Evolutionary conservation across 1,284 basidiomycete species (phyloP), one percentile per base, ranked within the genome.

Genomic region (Volvariella surrecta): DNA sequence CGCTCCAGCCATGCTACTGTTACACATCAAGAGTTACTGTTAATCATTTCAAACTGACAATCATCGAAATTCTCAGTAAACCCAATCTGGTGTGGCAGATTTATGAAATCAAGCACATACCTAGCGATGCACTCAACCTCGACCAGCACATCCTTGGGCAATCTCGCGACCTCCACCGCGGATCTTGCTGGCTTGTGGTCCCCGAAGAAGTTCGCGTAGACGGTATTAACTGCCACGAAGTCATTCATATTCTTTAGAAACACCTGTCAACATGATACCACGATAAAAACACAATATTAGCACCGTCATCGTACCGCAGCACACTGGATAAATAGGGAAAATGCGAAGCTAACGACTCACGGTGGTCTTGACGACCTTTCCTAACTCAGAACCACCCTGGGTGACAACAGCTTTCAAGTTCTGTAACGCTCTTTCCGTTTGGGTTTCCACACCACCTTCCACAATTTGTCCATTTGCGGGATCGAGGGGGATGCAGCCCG

Each of bases 201-300:
- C n/a, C 86, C 89, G 60, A 94, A 95, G 64, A 86, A 84, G 44
- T 74, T 69, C 37, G 74, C 74, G 61, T 93, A 93, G 42, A 86
- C 67, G 4, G 63, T 71, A 62, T 98, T 99, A 60, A 97, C 82
- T 43, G 75, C 70, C 10, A 61, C 80, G 62, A 97, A 97, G 64
- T 98, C 88, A 57, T 87, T 73, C 91, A 98, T 95, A 54, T 77
- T 70, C 62, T 95, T 91, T 58, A 98, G 66, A 71, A 97, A 98
- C 38, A 96, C 86, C 83, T 90, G 24, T 38, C 19, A 37, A 34
- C 13, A 35, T 34, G 17, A n/a, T n/a, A n/a, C n/a, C n/a, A n/a
- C 13, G 13, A 37, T 11, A 24, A 30, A 2, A 40, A 10, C 40
- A 32, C 20, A n/a, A 15, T 3, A 31, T 9, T 4, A 42, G 7